Evolutionary conservation across 306 rosid genomes (phyloP).

Genomic region (Alnus glutinosa): DNA sequence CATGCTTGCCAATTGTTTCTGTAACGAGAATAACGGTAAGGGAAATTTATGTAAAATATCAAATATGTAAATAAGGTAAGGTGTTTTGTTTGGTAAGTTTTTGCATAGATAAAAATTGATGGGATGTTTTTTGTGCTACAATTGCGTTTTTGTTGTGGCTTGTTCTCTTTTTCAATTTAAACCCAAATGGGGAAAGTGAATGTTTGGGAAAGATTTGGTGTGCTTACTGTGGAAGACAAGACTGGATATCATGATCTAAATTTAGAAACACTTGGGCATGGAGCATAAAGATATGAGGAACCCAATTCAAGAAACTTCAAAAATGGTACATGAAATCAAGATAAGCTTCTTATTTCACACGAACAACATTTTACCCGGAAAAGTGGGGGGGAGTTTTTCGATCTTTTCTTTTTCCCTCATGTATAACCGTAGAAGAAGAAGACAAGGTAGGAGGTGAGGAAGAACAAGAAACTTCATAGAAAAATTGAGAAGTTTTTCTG

Average conservation of each 20-base stretch:
- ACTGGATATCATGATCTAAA: slow-evolving; percentile 41
- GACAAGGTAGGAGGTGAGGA: background rate
- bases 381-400: background rate
- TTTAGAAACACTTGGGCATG: slow-evolving; percentile 46
- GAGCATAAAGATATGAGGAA: slow-evolving; percentile 19
- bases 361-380: slow-evolving; percentile 10
- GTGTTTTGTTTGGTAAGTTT: background rate
- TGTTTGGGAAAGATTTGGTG: slow-evolving; percentile 42
- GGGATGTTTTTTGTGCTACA: slow-evolving; percentile 35
- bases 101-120: slow-evolving; percentile 15
- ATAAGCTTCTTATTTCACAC: background rate
- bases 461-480: background rate
- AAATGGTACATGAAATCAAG: slow-evolving; percentile 43
- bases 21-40: background rate
- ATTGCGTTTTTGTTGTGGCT: slow-evolving; percentile 22
- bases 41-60: too few relatives aligned
- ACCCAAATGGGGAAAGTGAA: slow-evolving; percentile 78
- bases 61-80: too few relatives aligned
- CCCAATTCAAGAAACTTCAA: slow-evolving; percentile 42
- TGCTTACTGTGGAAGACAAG: slow-evolving; percentile 59
- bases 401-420: background rate
- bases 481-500: slow-evolving; percentile 5
- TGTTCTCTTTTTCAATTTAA: slow-evolving; percentile 34
- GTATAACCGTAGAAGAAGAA: background rate
- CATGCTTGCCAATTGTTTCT: slow-evolving; percentile 98